These are phyloP conservation scores for Pseudohyphozyma bogoriensis DNA, from an alignment of 768 basidiomycete species.

Conservation along the genomic window DNA sequence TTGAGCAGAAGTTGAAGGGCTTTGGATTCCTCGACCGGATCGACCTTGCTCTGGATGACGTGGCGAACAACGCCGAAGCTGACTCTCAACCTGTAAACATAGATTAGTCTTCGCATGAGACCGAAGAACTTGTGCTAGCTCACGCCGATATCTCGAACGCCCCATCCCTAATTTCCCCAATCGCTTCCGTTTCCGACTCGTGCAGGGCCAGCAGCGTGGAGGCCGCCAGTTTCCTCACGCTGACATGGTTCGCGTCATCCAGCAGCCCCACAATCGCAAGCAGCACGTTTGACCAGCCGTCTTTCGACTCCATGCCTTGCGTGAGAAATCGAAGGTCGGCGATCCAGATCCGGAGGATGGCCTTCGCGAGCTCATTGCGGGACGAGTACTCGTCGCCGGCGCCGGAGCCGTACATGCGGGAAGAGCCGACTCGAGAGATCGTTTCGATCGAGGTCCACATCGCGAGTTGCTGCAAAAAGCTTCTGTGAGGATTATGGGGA, in stretches of 20 bases:
- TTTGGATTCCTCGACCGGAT: neutral
- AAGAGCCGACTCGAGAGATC: neutral
- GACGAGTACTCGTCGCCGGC: neutral
- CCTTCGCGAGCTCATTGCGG: slow-evolving; percentile 58
- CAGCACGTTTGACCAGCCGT: neutral
- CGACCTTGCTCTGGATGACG: neutral
- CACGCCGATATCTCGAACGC: slow-evolving; percentile 1
- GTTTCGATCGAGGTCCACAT: neutral
- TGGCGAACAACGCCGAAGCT: neutral
- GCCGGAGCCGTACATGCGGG: neutral
- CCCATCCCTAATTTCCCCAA: neutral
- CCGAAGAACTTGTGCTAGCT: neutral
- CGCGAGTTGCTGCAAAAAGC: neutral
- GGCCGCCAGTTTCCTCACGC: neutral
- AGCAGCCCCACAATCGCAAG: neutral
- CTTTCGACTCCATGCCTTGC: slow-evolving; percentile 33
- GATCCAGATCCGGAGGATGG: slow-evolving; percentile 62
- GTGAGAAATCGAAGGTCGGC: slow-evolving; percentile 50
- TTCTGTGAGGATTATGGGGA: neutral
- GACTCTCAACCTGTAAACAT: slow-evolving; percentile 34
- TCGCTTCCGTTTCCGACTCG: slow-evolving; percentile 34
- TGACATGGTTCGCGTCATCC: neutral
- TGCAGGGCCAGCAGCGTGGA: slow-evolving; percentile 31
- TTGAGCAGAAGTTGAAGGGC: neutral
- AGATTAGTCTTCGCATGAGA: too few relatives aligned